Evolutionary conservation across 495 filamentous ascomycete species (phyloP).

Genomic region (Penicillium canescens): DNA sequence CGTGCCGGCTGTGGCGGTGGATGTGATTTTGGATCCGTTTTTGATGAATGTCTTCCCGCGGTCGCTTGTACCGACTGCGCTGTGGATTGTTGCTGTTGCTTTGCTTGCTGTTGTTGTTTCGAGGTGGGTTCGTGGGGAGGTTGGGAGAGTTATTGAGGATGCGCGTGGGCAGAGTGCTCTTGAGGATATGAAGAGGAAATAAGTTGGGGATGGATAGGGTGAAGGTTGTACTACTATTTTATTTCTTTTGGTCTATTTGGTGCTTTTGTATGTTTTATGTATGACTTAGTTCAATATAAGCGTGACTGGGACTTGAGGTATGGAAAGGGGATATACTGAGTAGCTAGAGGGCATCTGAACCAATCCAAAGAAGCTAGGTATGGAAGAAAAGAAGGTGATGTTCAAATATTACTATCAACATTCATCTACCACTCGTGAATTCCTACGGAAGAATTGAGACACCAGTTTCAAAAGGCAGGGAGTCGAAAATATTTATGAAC

Average conservation of each 20-base stretch:
- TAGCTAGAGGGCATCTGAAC: no score
- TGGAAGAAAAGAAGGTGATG: no score
- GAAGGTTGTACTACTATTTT: not conserved
- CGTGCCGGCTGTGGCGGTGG: conserved; percentile 73
- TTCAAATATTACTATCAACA: no score
- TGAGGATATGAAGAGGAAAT: conserved; percentile 25
- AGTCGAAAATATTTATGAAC: not conserved
- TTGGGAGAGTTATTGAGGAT: conserved; percentile 30
- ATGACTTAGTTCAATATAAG: no score
- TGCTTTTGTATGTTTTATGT: no score
- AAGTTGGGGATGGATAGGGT: conserved; percentile 1
- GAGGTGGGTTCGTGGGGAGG: conserved; percentile 27
- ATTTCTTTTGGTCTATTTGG: not conserved
- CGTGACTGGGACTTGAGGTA: no score
- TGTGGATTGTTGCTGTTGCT: conserved; percentile 59
- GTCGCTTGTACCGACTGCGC: conserved; percentile 66
- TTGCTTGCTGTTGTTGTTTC: conserved; percentile 50
- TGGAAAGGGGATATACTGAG: no score
- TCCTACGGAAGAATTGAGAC: no score
- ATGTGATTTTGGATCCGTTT: conserved; percentile 89
- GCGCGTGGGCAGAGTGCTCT: conserved; percentile 8
- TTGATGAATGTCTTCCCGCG: conserved; percentile 69
- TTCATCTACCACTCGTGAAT: no score
- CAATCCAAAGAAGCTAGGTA: no score
- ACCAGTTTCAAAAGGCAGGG: not conserved